Percentiles rank a stretch among this genome's conserved stretches.
Evolutionary conservation across 2,329 filamentous ascomycete species (phyloP).

Genomic region (Diplodia seriata): DNA sequence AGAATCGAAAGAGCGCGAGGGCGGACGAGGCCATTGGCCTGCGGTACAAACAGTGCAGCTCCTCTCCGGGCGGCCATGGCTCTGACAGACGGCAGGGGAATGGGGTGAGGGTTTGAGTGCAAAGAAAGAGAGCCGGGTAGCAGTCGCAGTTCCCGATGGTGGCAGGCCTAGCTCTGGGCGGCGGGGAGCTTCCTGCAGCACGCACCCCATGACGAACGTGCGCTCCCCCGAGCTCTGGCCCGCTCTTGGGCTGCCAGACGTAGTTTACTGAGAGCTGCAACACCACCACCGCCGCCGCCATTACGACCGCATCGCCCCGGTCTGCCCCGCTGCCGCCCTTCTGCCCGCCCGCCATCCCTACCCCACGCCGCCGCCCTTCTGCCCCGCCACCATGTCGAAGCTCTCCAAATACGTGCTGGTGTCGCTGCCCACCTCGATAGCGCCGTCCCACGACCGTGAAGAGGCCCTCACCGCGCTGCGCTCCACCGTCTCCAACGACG

Average conservation of each 20-base stretch:
- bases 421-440: conserved; percentile 86
- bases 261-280: conserved; percentile 22
- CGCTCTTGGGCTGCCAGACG: conserved; percentile 23
- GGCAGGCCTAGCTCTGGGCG: conserved; percentile 5
- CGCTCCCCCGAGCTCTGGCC: conserved; percentile 19
- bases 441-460: conserved; percentile 78
- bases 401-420: conserved; percentile 79
- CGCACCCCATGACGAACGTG: conserved; percentile 30
- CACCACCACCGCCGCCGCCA: conserved; percentile 4
- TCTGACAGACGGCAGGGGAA: neutral
- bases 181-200: conserved; percentile 17
- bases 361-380: neutral
- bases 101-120: neutral
- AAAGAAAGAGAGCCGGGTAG: neutral
- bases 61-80: conserved; percentile 28
- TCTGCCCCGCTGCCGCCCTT: neutral
- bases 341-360: neutral
- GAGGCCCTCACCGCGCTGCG: conserved; percentile 81
- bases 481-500: conserved; percentile 73
- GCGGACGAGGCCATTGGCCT: conserved; percentile 25
- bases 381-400: conserved; percentile 50
- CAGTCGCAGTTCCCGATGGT: neutral
- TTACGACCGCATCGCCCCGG: conserved; percentile 9
- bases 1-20: conserved; percentile 17
- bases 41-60: conserved; percentile 33